Conservation (phyloP, 2,329 filamentous ascomycete genomes). For the Trichophyton schoenleinii region DNA sequence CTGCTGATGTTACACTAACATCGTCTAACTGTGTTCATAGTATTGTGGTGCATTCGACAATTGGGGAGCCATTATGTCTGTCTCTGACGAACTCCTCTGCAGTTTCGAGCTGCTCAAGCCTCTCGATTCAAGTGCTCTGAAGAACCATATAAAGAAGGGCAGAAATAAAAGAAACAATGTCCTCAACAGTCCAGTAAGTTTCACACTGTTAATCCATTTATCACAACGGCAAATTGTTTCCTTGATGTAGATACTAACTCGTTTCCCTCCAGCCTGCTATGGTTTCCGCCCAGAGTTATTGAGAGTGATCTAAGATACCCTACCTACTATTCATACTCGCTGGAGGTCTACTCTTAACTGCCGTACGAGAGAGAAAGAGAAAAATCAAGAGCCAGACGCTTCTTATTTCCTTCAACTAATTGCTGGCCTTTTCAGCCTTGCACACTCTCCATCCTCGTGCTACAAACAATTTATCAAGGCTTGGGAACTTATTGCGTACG, state of each 20-base stretch:
- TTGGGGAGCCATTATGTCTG: slow-evolving; percentile 98
- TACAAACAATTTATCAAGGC: background rate
- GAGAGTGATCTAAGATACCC: slow-evolving; percentile 9
- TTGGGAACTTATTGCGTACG: background rate
- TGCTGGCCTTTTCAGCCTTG: background rate
- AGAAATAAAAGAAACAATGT: slow-evolving; percentile 88
- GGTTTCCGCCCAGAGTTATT: slow-evolving; percentile 35
- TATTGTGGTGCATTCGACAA: slow-evolving; percentile 99
- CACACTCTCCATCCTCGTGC: background rate
- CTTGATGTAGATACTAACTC: background rate
- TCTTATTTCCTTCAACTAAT: slow-evolving; percentile 3
- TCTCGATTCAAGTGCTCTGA: slow-evolving; percentile 85
- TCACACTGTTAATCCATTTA: slow-evolving; percentile 28
- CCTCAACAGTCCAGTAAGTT: slow-evolving; percentile 85
- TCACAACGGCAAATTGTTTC: background rate
- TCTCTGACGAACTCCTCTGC: slow-evolving; percentile 82
- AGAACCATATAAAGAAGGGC: slow-evolving; percentile 98
- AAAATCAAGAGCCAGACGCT: background rate
- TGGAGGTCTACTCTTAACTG: background rate
- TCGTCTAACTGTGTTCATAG: slow-evolving; percentile 32
- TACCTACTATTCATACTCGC: background rate
- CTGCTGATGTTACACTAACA: background rate
- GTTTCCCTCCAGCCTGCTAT: slow-evolving; percentile 27
- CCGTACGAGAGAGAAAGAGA: background rate
- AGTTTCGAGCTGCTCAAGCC: slow-evolving; percentile 96